Conservation (phyloP, 202 grass and related monocot species). For the Saccharum hybrid region DNA sequence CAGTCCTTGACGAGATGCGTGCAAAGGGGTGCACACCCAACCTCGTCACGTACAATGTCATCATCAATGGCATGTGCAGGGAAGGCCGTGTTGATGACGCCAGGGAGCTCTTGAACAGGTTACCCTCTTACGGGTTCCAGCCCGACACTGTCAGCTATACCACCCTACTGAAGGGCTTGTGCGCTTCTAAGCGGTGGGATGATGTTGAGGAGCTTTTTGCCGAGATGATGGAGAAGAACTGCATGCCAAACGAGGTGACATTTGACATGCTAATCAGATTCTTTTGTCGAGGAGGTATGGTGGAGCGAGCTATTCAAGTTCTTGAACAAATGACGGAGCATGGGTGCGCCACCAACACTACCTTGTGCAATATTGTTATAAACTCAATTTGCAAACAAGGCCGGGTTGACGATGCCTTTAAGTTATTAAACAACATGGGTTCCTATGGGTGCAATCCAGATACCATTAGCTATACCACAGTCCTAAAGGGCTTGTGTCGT, state of each 20-base stretch:
- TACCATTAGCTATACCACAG: conserved; percentile 76
- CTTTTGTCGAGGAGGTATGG: conserved; percentile 73
- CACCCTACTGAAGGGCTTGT: conserved; percentile 71
- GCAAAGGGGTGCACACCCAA: conserved; percentile 72
- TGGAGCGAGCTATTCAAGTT: conserved; percentile 62
- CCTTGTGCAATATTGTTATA: conserved; percentile 66
- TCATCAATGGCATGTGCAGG: conserved; percentile 78
- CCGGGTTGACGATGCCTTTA: conserved; percentile 59
- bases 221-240: conserved; percentile 63
- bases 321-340: conserved; percentile 68
- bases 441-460: conserved; percentile 64
- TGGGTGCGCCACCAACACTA: conserved; percentile 55
- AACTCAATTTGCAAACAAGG: conserved; percentile 73
- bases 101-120: conserved; percentile 45
- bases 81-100: conserved; percentile 66
- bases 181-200: conserved; percentile 66
- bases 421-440: conserved; percentile 60
- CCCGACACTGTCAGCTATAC: conserved; percentile 65
- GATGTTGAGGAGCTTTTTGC: conserved; percentile 64
- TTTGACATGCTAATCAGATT: conserved; percentile 82
- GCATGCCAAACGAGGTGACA: conserved; percentile 64
- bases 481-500: conserved; percentile 66
- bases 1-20: conserved; percentile 71
- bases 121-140: conserved; percentile 62
- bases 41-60: conserved; percentile 73